Conservation (phyloP, 2,329 filamentous ascomycete genomes). For the Neopestalotiopsis sp. region DNA sequence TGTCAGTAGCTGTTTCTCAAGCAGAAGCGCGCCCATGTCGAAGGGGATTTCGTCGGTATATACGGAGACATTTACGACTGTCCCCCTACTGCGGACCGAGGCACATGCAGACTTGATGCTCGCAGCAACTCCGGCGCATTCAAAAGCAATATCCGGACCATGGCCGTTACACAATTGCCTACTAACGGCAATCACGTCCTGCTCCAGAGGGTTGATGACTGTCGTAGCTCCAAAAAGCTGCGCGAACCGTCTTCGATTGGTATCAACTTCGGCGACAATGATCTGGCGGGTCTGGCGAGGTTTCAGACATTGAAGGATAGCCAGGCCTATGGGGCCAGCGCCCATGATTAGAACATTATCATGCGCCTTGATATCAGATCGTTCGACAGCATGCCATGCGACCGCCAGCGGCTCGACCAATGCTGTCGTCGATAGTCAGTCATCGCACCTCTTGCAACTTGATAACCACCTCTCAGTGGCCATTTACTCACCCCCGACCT, state of each 20-base stretch:
- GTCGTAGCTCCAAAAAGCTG: conserved; percentile 60
- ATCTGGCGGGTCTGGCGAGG: conserved; percentile 59
- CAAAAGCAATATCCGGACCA: conserved; percentile 65
- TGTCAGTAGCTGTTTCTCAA: conserved; percentile 57
- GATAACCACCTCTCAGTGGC: conserved; percentile 20
- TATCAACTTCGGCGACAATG: conserved; percentile 62
- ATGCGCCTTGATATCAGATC: conserved; percentile 50
- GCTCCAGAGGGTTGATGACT: conserved; percentile 56
- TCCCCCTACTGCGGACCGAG: conserved; percentile 57
- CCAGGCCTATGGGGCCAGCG: conserved; percentile 67
- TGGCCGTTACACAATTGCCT: conserved; percentile 51
- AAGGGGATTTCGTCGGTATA: conserved; percentile 63
- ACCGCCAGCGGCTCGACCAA: conserved; percentile 69
- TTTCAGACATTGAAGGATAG: conserved; percentile 62
- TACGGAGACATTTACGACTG: conserved; percentile 68
- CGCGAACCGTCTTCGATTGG: conserved; percentile 55
- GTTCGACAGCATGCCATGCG: conserved; percentile 66
- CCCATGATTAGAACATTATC: conserved; percentile 62
- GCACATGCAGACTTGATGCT: conserved; percentile 52
- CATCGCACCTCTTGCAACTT: conserved; percentile 11
- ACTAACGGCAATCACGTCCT: conserved; percentile 52
- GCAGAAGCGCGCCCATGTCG: conserved; percentile 58
- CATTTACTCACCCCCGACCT: conserved; percentile 45
- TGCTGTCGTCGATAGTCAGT: conserved; percentile 39
- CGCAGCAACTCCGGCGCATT: conserved; percentile 65